Evolutionary conservation across 352 stramenopile species (phyloP).

Genomic region (Globisporangium paddicum): DNA sequence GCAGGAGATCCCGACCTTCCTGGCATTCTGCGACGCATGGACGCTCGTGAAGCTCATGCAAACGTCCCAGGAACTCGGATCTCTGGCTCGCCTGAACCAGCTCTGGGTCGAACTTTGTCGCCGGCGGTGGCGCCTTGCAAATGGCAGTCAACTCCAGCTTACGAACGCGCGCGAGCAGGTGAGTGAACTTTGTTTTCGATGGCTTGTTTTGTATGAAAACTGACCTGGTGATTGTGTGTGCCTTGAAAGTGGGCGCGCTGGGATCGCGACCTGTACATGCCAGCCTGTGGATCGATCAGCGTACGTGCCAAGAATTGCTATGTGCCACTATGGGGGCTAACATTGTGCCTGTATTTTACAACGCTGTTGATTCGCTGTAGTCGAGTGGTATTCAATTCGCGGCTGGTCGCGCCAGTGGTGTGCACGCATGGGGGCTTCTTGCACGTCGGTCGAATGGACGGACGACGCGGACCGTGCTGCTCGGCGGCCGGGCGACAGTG

Average conservation of each 20-base stretch:
- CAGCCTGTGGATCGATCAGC: slow-evolving; percentile 27
- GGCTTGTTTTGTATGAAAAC: background rate
- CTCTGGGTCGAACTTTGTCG: slow-evolving; percentile 34
- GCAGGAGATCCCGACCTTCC: slow-evolving; percentile 35
- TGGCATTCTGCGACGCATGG: slow-evolving; percentile 52
- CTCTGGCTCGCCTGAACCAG: slow-evolving; percentile 12
- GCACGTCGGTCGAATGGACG: slow-evolving; percentile 49
- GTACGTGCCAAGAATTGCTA: slow-evolving; percentile 13
- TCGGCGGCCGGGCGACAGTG: slow-evolving; percentile 34
- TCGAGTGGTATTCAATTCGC: slow-evolving; percentile 26
- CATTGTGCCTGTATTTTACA: background rate
- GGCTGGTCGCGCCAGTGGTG: slow-evolving; percentile 16
- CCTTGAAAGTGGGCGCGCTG: slow-evolving; percentile 35
- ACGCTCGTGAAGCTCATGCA: slow-evolving; percentile 29
- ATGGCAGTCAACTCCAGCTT: background rate
- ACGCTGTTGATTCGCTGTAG: slow-evolving; percentile 9
- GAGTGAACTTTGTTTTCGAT: background rate
- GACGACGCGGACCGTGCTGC: slow-evolving; percentile 46
- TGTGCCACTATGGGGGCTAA: background rate
- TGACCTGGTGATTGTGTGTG: slow-evolving; percentile 1
- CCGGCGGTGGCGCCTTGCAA: slow-evolving; percentile 25
- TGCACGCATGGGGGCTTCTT: slow-evolving; percentile 40
- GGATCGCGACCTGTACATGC: slow-evolving; percentile 34
- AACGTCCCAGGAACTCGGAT: slow-evolving; percentile 25
- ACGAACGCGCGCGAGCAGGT: slow-evolving; percentile 4